Percentiles rank a stretch among this genome's conserved stretches.
These are phyloP conservation scores for Deuterostichococcus epilithicus DNA, from an alignment of 139 green algal genomes.

Conservation along the genomic window DNA sequence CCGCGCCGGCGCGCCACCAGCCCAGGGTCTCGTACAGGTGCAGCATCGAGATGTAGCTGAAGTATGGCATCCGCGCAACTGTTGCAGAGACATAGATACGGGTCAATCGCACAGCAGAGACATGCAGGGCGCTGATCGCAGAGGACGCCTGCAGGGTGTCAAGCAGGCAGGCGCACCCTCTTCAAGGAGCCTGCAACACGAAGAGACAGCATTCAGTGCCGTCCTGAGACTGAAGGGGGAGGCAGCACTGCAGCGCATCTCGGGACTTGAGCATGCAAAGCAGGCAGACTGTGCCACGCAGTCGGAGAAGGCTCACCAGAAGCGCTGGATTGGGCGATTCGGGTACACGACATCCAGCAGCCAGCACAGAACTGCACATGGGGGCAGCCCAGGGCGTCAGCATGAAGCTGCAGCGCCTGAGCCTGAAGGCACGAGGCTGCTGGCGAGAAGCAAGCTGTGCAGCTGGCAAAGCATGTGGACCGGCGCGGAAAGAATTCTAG, in stretches of 20 bases:
- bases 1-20: slow-evolving; percentile 80
- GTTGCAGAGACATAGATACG: slow-evolving; percentile 73
- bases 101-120: too few relatives aligned
- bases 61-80: slow-evolving; percentile 95
- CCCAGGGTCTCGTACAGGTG: slow-evolving; percentile 90
- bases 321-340: slow-evolving; percentile 66
- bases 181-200: too few relatives aligned
- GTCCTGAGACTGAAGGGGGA: too few relatives aligned
- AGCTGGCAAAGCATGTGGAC: not conserved
- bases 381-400: not conserved
- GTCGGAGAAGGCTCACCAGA: slow-evolving; percentile 2
- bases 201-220: too few relatives aligned
- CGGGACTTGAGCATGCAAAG: too few relatives aligned
- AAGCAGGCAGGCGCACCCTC: too few relatives aligned
- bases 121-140: too few relatives aligned
- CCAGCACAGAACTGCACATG: slow-evolving; percentile 46
- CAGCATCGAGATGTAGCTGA: slow-evolving; percentile 92
- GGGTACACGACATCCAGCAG: slow-evolving; percentile 71
- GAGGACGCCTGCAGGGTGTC: too few relatives aligned
- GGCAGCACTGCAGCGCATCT: too few relatives aligned
- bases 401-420: slow-evolving; percentile 58
- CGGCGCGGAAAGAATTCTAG: not conserved
- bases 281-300: too few relatives aligned
- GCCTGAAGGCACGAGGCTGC: slow-evolving; percentile 4
- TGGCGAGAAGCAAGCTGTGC: too few relatives aligned